Conservation (phyloP, 1,284 basidiomycete species). For the Schizophyllum commune region DNA sequence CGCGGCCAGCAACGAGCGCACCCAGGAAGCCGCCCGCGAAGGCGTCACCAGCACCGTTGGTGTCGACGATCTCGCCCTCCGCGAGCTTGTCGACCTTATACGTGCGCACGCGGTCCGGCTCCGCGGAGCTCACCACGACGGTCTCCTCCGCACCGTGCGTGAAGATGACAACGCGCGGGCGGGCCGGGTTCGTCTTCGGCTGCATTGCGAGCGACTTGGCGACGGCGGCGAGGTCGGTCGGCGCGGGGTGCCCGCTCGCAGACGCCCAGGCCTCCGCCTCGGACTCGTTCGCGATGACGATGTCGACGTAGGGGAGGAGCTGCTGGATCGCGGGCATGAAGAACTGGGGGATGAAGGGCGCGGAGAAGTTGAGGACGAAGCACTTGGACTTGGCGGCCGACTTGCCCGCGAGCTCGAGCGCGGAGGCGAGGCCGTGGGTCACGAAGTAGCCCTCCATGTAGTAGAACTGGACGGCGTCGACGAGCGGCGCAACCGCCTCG, state of each 20-base stretch:
- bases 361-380: slow-evolving; percentile 91
- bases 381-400: slow-evolving; percentile 77
- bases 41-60: slow-evolving; percentile 98
- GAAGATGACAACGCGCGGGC: slow-evolving; percentile 82
- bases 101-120: slow-evolving; percentile 45
- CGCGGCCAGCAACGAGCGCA: slow-evolving; percentile 77
- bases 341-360: slow-evolving; percentile 97
- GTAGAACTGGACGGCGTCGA: slow-evolving; percentile 80
- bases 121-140: slow-evolving; percentile 62
- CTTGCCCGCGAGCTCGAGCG: slow-evolving; percentile 73
- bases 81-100: slow-evolving; percentile 60
- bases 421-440: slow-evolving; percentile 81
- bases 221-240: slow-evolving; percentile 60
- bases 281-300: slow-evolving; percentile 91
- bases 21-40: slow-evolving; percentile 98
- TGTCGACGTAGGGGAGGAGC: slow-evolving; percentile 77
- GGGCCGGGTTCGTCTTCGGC: slow-evolving; percentile 64
- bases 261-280: slow-evolving; percentile 88
- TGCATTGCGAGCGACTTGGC: slow-evolving; percentile 67
- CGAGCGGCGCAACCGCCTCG: slow-evolving; percentile 68
- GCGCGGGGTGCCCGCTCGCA: slow-evolving; percentile 49
- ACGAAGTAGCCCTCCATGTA: slow-evolving; percentile 99
- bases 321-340: slow-evolving; percentile 79
- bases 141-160: slow-evolving; percentile 87
- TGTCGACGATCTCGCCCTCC: slow-evolving; percentile 83